Evolutionary conservation across 169 alveolate species (phyloP).

Genomic region (Eimeria tenella): DNA sequence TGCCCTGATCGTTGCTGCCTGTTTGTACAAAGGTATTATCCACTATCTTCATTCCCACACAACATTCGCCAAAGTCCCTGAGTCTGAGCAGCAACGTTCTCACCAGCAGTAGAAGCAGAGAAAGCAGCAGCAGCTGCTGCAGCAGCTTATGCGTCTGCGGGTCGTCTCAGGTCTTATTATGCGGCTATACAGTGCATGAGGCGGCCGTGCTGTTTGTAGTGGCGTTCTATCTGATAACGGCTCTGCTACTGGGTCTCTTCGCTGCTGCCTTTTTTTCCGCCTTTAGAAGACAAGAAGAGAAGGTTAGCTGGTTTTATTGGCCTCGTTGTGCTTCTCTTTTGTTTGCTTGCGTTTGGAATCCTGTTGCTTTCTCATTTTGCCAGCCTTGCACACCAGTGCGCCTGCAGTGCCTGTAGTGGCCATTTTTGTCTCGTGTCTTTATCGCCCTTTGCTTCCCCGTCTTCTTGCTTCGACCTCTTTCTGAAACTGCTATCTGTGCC

Average conservation of each 20-base stretch:
- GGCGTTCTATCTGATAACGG: slow-evolving; percentile 53
- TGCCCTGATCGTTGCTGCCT: too few species aligned
- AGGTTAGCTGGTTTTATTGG: not conserved
- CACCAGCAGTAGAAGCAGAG: too few species aligned
- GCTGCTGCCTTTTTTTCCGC: slow-evolving; percentile 75
- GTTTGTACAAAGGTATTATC: too few species aligned
- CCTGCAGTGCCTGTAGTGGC: too few species aligned
- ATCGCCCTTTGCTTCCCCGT: too few species aligned
- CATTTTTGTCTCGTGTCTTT: too few species aligned
- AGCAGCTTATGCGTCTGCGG: too few species aligned
- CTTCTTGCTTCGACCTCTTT: too few species aligned
- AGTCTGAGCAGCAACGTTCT: not conserved
- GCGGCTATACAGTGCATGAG: slow-evolving; percentile 73
- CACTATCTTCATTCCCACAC: too few species aligned
- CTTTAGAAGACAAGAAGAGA: slow-evolving; percentile 37
- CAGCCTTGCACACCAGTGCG: not conserved
- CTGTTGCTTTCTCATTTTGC: not conserved
- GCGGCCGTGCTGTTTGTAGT: slow-evolving; percentile 73
- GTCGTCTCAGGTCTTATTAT: slow-evolving; percentile 39
- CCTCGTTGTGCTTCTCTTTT: too few species aligned
- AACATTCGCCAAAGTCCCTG: not conserved
- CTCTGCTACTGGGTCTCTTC: slow-evolving; percentile 65
- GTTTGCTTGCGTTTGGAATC: not conserved
- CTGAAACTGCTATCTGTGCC: too few species aligned
- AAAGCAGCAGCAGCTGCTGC: too few species aligned